Base-by-base conservation (phyloP, 495 filamentous ascomycete species). In the Penicillium salamii region DNA sequence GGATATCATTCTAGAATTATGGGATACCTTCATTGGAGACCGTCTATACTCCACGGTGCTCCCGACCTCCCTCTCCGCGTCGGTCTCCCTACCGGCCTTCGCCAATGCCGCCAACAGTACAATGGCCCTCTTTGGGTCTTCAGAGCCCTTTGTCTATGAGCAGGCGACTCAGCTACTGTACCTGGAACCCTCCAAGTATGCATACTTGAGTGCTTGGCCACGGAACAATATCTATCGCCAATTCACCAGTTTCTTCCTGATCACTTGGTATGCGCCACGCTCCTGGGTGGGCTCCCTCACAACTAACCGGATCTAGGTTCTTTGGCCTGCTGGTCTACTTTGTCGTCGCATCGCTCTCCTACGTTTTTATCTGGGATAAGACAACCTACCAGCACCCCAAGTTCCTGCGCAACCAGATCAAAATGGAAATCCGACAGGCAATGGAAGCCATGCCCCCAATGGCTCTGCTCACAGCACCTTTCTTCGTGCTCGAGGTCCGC, bases 361-460 rank as follows among this genome's bases (percentile, higher is more conserved):
- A 95, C 75, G 48, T 85, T 59, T 92, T 96, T 78, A 75, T 97
- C 71, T 97, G 96, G 78, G 91, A 97, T 71, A 90, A 97, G 65
- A 78, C 81, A 15, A 92, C 88, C 54, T 83, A 90, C 73, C 75
- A 87, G 9, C 93, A 97, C 65, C 92, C 92, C 31, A 96, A 95
- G 67, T 97, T 90, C 68, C 87, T 97, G 63, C 91, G 91, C 70
- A 89, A 96, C 72, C 92, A 97, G 68, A 85, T 97, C 31, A 69
- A 78, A 41, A 78, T 91, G 63, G 92, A 97, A 67, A 96, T 97
- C 54, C 64, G 68, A 29, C 91, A 96, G 69, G 81, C 91, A 51
- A 80, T 84, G 67, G 52, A 51, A 21, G 75, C 89, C 17, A 79
- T 96, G 72, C 92, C 92, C 13, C 60, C 81, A 60, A 97, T 97